These are phyloP conservation scores for Cytidiella melzeri DNA, from an alignment of 768 basidiomycete genomes.

Conservation along the genomic window DNA sequence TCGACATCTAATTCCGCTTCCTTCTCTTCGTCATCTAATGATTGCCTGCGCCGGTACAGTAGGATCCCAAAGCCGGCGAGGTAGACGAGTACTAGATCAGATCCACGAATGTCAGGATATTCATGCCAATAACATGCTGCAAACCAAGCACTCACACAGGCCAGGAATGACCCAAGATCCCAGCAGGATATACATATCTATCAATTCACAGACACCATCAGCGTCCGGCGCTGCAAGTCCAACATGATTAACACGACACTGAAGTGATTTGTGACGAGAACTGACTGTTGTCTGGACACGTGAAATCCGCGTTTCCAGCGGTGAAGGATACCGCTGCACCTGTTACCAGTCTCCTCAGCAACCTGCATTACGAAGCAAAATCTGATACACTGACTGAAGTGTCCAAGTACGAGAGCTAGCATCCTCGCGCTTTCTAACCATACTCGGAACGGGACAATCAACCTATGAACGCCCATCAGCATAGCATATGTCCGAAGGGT, in stretches of 20 bases:
- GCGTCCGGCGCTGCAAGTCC: slow-evolving; percentile 31
- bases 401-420: slow-evolving; percentile 36
- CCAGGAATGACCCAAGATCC: slow-evolving; percentile 49
- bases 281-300: slow-evolving; percentile 40
- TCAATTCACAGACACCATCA: slow-evolving; percentile 39
- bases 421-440: slow-evolving; percentile 53
- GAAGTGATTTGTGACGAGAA: not conserved
- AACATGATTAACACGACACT: not conserved
- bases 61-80: slow-evolving; percentile 29
- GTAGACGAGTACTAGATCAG: slow-evolving; percentile 43
- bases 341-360: slow-evolving; percentile 13
- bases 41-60: slow-evolving; percentile 1
- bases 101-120: too few relatives aligned
- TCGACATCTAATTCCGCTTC: slow-evolving; percentile 1
- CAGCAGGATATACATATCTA: slow-evolving; percentile 42
- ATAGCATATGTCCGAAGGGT: not conserved
- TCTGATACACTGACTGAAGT: slow-evolving; percentile 35
- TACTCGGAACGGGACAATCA: slow-evolving; percentile 40
- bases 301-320: slow-evolving; percentile 35
- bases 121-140: slow-evolving; percentile 5
- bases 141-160: slow-evolving; percentile 35
- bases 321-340: slow-evolving; percentile 40
- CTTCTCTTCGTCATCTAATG: not conserved
- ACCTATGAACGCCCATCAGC: slow-evolving; percentile 23
- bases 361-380: not conserved